Evolutionary conservation across 768 basidiomycete species (phyloP).

Genomic region (Collybiopsis luxurians): DNA sequence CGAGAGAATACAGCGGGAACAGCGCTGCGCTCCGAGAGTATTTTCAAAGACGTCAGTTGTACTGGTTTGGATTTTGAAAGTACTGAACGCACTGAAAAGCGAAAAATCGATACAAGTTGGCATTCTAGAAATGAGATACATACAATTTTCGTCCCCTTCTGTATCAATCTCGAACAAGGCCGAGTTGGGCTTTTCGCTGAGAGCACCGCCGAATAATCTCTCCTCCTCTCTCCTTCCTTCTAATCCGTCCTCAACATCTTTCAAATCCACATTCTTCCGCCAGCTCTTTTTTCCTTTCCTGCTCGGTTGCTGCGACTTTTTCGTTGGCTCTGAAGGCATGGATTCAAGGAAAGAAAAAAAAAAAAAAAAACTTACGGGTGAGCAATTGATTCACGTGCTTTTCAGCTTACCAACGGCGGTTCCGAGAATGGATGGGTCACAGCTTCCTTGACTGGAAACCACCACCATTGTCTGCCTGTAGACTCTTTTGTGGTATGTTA

Average conservation of each 20-base stretch:
- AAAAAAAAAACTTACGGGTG: not conserved
- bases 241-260: slow-evolving; percentile 71
- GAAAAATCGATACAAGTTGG: not conserved
- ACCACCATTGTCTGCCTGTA: not conserved
- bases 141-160: slow-evolving; percentile 74
- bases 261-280: slow-evolving; percentile 90
- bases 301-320: slow-evolving; percentile 56
- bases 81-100: slow-evolving; percentile 51
- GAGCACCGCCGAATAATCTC: slow-evolving; percentile 67
- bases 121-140: slow-evolving; percentile 14
- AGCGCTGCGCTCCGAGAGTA: slow-evolving; percentile 83
- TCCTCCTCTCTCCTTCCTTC: slow-evolving; percentile 83
- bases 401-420: no score
- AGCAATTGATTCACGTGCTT: not conserved
- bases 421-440: no score
- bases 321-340: slow-evolving; percentile 52
- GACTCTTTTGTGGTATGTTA: slow-evolving; percentile 1
- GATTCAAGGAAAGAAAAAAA: slow-evolving; percentile 7
- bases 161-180: slow-evolving; percentile 82
- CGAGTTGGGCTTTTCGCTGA: slow-evolving; percentile 54
- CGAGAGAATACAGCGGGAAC: slow-evolving; percentile 75
- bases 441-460: slow-evolving; percentile 8
- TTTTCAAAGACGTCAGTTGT: slow-evolving; percentile 68
- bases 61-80: slow-evolving; percentile 44
- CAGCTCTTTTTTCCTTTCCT: slow-evolving; percentile 92